A percentile compares a stretch with the other conserved stretches of the same genome.
phyloP scores from a whole-genome alignment of 768 basidiomycete species.

The Kwoniella sp. region DNA sequence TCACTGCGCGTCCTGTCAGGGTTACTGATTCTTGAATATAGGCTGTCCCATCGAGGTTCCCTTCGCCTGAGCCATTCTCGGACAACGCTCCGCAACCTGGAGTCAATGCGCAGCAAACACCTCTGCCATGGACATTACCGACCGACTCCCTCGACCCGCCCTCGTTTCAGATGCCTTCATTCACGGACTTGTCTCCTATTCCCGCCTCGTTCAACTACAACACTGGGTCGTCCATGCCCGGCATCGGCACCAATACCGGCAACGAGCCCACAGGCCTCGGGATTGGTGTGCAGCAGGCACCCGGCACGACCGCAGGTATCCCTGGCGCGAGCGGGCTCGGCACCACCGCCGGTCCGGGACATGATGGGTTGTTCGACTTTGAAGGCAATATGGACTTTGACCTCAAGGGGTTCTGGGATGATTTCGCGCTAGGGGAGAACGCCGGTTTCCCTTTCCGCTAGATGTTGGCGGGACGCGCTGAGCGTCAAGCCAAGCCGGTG shows the following conservation, averaged over 20 bases:
- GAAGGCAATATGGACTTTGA: slow-evolving; percentile 37
- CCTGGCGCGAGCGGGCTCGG: background rate
- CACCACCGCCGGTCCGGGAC: background rate
- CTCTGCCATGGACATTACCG: slow-evolving; percentile 11
- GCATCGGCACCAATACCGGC: background rate
- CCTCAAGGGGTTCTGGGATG: slow-evolving; percentile 41
- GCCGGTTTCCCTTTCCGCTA: slow-evolving; percentile 37
- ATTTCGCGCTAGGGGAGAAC: slow-evolving; percentile 34
- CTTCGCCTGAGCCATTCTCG: slow-evolving; percentile 20
- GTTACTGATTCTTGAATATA: slow-evolving; percentile 1
- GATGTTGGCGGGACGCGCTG: background rate
- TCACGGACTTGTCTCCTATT: background rate
- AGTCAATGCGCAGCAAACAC: slow-evolving; percentile 3
- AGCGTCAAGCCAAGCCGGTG: too few species aligned
- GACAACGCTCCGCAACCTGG: slow-evolving; percentile 1
- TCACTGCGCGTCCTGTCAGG: background rate
- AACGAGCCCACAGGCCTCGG: background rate
- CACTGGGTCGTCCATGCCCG: background rate
- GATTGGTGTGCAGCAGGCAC: background rate
- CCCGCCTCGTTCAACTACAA: background rate
- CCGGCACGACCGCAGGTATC: background rate
- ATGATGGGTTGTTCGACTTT: slow-evolving; percentile 34
- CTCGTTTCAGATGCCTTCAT: slow-evolving; percentile 9
- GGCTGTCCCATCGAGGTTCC: slow-evolving; percentile 38
- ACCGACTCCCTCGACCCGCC: slow-evolving; percentile 8